Evolutionary conservation across 306 rosid genomes (phyloP), one percentile per base, ranked within the genome.

Genomic region (Inga leiocalycina): DNA sequence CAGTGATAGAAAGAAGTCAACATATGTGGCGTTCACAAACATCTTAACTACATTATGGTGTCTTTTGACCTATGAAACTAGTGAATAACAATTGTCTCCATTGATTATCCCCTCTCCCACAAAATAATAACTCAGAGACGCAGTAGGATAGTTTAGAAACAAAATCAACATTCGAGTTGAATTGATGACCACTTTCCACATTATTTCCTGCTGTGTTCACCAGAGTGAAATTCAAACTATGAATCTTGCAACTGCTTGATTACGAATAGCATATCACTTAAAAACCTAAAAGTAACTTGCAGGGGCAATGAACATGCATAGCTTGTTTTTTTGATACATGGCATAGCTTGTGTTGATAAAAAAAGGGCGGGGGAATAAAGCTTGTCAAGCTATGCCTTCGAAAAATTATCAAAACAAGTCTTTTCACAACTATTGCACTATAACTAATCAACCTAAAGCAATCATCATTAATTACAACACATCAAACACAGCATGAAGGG

Each of bases 391-490:
- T 39, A 65, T 73, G 57, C 56, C 66, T 57, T 13, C 41, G 8
- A 43, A 62, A 46, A 43, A 45, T 67, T 70, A 61, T 67, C 57
- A 27, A 84, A n/a, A 56, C 44, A 57, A 52, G 10, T 27, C 48
- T 41, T 71, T 78, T 61, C 56, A 69, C 57, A 52, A 78, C 59
- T 49, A 62, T 27, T 45, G 78, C 48, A 71, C 75, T 57, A 24
- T n/a, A 72, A 43, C 75, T 48, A 83, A 71, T 48, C 20, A 61
- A 39, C 68, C 74, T 48, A 46, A 39, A 51, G 37, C 57, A 61
- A 32, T 71, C n/a, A 71, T 71, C 35, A 46, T 62, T 37, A 24
- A 78, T 22, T 22, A 13, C 37, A 57, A 20, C 68, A 24, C 16
- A 48, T 76, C 74, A 71, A 39, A 48, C 10, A 74, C 61, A 61